A percentile compares a stretch with the other conserved stretches of the same genome.
Evolutionary conservation across 192 early-diverging fungal species (phyloP).

Genomic region (Phlyctochytrium bullatum): DNA sequence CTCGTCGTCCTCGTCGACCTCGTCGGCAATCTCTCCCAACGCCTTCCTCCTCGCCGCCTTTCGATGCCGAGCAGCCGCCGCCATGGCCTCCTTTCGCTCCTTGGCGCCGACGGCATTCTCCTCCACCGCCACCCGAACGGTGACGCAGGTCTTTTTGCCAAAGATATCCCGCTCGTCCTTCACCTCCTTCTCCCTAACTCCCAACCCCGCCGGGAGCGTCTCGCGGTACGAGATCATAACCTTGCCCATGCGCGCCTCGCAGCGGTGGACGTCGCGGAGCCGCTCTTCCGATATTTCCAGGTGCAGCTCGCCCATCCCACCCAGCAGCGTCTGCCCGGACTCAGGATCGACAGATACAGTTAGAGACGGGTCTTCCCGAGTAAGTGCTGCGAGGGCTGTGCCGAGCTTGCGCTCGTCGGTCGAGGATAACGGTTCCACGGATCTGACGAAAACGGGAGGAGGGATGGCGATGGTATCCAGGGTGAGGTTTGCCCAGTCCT

Average conservation of each 20-base stretch:
- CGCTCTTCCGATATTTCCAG: constrained; percentile 85
- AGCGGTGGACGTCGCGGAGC: constrained; percentile 74
- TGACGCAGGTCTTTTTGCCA: constrained; percentile 62
- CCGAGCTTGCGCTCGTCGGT: constrained; percentile 69
- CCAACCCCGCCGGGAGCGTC: constrained; percentile 38
- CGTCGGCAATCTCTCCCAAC: background rate
- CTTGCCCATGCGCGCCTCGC: constrained; percentile 75
- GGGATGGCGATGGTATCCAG: constrained; percentile 80
- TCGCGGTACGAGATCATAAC: constrained; percentile 90
- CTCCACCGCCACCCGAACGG: constrained; percentile 53
- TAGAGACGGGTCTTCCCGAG: constrained; percentile 87
- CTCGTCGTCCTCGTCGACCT: background rate
- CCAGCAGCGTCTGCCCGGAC: constrained; percentile 82
- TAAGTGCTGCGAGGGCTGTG: constrained; percentile 68
- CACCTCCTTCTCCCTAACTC: constrained; percentile 28
- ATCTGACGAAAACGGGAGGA: constrained; percentile 78
- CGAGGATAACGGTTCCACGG: constrained; percentile 55
- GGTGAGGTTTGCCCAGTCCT: constrained; percentile 31
- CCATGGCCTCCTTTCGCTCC: background rate
- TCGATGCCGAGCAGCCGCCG: constrained; percentile 1
- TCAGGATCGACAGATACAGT: constrained; percentile 71
- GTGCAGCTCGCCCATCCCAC: constrained; percentile 95
- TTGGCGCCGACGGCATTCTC: background rate
- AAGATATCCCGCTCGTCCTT: constrained; percentile 70
- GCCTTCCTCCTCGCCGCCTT: background rate